These are phyloP conservation scores for Globisporangium takayamanum DNA, from an alignment of 352 stramenopile genomes.

Conservation along the genomic window DNA sequence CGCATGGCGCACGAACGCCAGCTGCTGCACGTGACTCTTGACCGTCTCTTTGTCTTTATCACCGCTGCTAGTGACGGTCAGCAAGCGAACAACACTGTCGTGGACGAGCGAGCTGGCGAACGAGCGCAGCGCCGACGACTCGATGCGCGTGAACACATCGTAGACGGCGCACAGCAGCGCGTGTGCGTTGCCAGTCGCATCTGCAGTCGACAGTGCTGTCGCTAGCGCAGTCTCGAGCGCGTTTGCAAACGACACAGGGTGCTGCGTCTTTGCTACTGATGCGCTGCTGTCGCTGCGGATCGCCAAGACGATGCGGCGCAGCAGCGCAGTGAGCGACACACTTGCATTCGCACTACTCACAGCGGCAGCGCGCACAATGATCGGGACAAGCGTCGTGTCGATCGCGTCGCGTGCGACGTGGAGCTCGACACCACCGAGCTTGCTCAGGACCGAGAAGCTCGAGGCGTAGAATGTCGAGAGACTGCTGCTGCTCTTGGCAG, in stretches of 20 bases:
- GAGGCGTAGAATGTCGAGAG: constrained; percentile 24
- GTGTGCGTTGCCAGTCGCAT: neutral
- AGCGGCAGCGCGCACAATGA: constrained; percentile 22
- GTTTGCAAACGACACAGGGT: neutral
- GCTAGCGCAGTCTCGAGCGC: constrained; percentile 7
- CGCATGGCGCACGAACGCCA: constrained; percentile 18
- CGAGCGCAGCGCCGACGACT: constrained; percentile 7
- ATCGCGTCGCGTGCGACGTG: constrained; percentile 14
- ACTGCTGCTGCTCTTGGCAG: neutral
- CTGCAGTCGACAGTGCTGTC: neutral
- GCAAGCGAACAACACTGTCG: constrained; percentile 7
- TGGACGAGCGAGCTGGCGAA: constrained; percentile 7
- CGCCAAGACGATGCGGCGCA: constrained; percentile 12
- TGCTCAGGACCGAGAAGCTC: constrained; percentile 21
- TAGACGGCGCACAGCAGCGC: constrained; percentile 9
- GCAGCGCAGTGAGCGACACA: constrained; percentile 9
- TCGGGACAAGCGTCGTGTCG: constrained; percentile 23
- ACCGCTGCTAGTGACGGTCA: neutral
- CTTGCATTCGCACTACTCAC: neutral
- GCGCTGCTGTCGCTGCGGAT: constrained; percentile 4
- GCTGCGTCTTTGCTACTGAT: neutral
- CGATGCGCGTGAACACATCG: constrained; percentile 16
- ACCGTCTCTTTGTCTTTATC: neutral
- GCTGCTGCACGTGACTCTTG: neutral
- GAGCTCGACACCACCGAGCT: constrained; percentile 25